phyloP scores from a whole-genome alignment of 1,284 basidiomycete species.

The Puccinia hordei region DNA sequence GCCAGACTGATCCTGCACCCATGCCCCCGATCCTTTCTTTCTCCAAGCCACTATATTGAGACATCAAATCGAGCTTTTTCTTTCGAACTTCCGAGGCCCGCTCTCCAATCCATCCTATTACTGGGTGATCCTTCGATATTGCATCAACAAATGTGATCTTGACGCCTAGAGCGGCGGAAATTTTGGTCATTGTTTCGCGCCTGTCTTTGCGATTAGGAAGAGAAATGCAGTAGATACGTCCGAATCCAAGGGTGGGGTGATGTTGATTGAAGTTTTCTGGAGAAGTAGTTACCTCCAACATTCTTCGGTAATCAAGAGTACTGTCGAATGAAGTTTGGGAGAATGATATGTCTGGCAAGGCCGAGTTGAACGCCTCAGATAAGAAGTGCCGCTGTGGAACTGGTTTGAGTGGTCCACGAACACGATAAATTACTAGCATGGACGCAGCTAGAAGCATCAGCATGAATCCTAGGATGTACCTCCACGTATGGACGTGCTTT shows the following conservation, averaged over 20 bases:
- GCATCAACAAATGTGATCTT: constrained; percentile 57
- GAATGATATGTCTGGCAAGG: constrained; percentile 28
- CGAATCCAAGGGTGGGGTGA: constrained; percentile 56
- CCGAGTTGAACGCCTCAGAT: constrained; percentile 4
- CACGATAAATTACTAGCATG: not conserved
- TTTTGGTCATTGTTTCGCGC: constrained; percentile 65
- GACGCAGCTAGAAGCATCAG: constrained; percentile 17
- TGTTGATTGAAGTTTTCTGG: constrained; percentile 52
- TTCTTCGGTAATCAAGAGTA: constrained; percentile 51
- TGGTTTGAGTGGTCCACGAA: not conserved
- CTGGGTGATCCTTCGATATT: constrained; percentile 52
- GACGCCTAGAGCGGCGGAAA: constrained; percentile 63
- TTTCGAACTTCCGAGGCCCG: constrained; percentile 54
- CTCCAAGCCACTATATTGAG: constrained; percentile 34
- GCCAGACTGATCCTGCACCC: constrained; percentile 52
- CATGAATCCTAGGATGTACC: constrained; percentile 10
- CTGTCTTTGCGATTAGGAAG: constrained; percentile 65
- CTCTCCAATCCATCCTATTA: constrained; percentile 57
- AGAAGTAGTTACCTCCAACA: constrained; percentile 52
- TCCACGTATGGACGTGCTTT: constrained; percentile 25
- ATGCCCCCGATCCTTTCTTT: constrained; percentile 52
- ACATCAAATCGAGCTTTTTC: constrained; percentile 52
- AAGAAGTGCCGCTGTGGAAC: not conserved
- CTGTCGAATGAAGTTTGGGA: constrained; percentile 8
- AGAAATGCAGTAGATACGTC: constrained; percentile 67